phyloP scores from a whole-genome alignment of 75 land plant genomes.

The Selaginella tamariscina region DNA sequence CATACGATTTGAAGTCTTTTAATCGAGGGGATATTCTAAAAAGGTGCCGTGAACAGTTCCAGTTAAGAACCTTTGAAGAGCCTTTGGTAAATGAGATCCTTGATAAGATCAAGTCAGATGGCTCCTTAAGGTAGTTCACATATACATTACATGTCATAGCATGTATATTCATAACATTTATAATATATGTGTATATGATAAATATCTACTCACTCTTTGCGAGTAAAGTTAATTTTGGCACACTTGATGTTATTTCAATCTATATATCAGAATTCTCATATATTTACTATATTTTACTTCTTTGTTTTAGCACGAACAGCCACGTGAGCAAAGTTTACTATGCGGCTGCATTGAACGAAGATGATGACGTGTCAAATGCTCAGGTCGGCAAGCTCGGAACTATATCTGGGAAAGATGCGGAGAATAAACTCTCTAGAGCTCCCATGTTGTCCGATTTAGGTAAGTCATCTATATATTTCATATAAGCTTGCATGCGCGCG shows the following conservation, averaged over 20 bases:
- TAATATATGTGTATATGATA: no score
- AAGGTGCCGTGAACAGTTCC: neutral
- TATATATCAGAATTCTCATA: no score
- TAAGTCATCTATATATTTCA: no score
- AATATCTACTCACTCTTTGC: no score
- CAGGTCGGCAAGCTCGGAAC: conserved; percentile 22
- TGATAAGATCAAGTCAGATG: neutral
- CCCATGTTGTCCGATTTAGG: conserved; percentile 65
- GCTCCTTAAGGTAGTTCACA: no score
- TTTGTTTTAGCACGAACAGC: no score
- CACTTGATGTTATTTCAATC: no score
- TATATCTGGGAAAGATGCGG: conserved; percentile 43
- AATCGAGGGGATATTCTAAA: neutral
- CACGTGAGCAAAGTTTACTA: neutral
- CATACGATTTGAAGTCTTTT: neutral
- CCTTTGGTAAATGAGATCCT: neutral
- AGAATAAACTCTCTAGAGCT: conserved; percentile 44
- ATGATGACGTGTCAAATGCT: neutral
- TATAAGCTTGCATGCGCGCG: no score
- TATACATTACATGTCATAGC: no score
- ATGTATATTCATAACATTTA: no score
- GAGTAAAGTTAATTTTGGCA: no score
- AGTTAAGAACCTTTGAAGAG: neutral
- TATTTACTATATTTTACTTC: no score
- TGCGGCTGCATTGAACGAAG: neutral